phyloP scores from a whole-genome alignment of 208 protist species.

The Trypanosoma cruzi region DNA sequence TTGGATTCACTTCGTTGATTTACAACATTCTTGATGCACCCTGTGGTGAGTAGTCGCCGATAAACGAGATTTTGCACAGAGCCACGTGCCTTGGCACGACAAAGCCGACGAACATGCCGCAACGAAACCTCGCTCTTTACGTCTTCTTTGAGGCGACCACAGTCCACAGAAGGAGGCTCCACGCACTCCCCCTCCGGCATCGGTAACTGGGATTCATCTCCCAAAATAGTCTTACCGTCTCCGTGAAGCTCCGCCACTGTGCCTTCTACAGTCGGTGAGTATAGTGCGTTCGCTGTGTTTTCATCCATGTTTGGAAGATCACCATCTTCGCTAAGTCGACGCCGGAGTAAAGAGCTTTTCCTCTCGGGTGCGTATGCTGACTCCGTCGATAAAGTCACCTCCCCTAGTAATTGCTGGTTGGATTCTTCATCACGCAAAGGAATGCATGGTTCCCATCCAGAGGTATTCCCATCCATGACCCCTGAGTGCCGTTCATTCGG shows the following conservation, averaged over 20 bases:
- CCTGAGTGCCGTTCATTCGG: not conserved
- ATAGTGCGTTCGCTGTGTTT: not conserved
- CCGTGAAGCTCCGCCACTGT: not conserved
- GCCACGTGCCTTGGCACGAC: not conserved
- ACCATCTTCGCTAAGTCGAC: not conserved
- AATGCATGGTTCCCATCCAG: not conserved
- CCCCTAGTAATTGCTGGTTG: not conserved
- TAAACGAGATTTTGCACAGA: not conserved
- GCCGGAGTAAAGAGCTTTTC: not conserved
- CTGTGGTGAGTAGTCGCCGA: constrained; percentile 18
- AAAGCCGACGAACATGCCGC: constrained; percentile 4
- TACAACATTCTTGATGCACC: not conserved
- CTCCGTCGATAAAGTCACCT: not conserved
- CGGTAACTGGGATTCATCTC: not conserved
- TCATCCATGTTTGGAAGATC: not conserved
- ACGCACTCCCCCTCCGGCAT: not conserved
- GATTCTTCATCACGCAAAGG: not conserved
- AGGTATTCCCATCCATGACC: not conserved
- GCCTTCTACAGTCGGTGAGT: not conserved
- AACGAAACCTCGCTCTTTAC: not conserved
- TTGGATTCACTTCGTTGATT: not conserved
- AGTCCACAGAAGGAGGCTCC: not conserved
- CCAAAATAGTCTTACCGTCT: not conserved
- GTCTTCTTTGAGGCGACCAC: not conserved
- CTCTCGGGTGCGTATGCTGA: not conserved